phyloP scores from a whole-genome alignment of 2,329 filamentous ascomycete species.

The Didymella pomorum region DNA sequence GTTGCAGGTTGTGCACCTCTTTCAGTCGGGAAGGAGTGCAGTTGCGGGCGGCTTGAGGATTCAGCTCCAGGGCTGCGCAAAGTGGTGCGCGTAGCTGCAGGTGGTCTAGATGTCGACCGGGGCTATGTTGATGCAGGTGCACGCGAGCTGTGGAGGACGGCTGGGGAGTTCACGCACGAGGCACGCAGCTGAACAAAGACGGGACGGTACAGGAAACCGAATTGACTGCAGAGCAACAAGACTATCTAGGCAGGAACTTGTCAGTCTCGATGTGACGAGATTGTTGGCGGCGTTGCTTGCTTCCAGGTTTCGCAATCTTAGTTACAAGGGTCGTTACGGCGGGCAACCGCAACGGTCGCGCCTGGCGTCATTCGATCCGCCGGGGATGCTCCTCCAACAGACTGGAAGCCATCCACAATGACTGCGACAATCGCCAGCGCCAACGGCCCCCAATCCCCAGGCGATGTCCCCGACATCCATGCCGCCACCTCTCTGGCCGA shows the following conservation, averaged over 20 bases:
- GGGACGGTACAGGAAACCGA: neutral
- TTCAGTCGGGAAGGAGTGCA: conserved; percentile 22
- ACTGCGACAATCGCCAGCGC: neutral
- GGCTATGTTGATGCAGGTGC: neutral
- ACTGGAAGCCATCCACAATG: neutral
- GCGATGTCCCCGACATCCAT: conserved; percentile 51
- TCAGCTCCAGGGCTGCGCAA: conserved; percentile 11
- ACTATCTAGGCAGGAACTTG: neutral
- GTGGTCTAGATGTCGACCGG: conserved; percentile 10
- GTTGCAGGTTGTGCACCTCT: neutral
- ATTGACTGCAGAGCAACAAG: neutral
- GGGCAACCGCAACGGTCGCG: neutral
- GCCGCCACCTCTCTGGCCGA: conserved; percentile 78
- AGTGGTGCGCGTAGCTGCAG: conserved; percentile 19
- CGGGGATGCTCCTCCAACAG: neutral
- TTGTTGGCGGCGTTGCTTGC: neutral
- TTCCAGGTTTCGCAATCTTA: neutral
- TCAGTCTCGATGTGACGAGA: too few species aligned
- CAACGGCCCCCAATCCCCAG: neutral
- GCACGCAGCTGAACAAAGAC: neutral
- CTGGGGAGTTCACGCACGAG: neutral
- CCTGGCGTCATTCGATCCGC: neutral
- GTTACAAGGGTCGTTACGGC: neutral
- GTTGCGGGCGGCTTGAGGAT: neutral
- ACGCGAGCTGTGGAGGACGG: neutral